Conservation (phyloP, 495 filamentous ascomycete species). For the Podospora conica region DNA sequence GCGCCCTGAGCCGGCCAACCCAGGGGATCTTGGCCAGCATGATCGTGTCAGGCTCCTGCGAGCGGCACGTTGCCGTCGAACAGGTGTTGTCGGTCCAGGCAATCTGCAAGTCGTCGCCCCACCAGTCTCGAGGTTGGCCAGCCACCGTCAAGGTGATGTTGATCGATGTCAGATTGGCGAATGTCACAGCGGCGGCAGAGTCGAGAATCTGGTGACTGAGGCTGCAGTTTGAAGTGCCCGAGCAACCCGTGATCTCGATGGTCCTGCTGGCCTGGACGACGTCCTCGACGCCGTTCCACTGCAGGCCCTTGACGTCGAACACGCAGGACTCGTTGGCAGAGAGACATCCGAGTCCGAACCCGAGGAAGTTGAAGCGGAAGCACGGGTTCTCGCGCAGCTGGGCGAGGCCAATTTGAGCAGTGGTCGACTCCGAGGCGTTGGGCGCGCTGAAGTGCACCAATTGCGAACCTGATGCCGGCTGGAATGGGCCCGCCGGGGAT, state of each 20-base stretch:
- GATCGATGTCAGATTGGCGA: constrained; percentile 35
- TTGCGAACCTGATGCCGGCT: constrained; percentile 34
- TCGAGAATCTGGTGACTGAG: constrained; percentile 30
- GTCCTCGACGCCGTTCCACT: constrained; percentile 23
- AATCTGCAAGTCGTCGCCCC: constrained; percentile 39
- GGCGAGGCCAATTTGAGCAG: constrained; percentile 33
- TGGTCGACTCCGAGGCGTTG: constrained; percentile 17
- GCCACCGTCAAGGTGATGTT: constrained; percentile 29
- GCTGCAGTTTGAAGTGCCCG: constrained; percentile 23
- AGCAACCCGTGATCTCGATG: constrained; percentile 32
- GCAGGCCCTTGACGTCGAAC: constrained; percentile 35
- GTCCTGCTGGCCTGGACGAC: constrained; percentile 21
- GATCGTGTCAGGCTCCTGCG: constrained; percentile 29
- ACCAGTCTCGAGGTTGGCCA: constrained; percentile 29
- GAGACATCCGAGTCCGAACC: constrained; percentile 36
- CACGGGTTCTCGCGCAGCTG: constrained; percentile 28
- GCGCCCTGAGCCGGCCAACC: constrained; percentile 2
- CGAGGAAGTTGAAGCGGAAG: constrained; percentile 39
- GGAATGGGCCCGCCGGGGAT: constrained; percentile 20
- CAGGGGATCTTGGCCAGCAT: constrained; percentile 4
- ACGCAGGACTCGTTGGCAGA: constrained; percentile 30
- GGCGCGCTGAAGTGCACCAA: constrained; percentile 36
- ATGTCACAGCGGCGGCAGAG: constrained; percentile 16
- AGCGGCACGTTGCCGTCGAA: constrained; percentile 32
- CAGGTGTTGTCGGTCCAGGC: constrained; percentile 40